Conservation (phyloP, 2,329 filamentous ascomycete genomes). For the Samsoniella hepiali region DNA sequence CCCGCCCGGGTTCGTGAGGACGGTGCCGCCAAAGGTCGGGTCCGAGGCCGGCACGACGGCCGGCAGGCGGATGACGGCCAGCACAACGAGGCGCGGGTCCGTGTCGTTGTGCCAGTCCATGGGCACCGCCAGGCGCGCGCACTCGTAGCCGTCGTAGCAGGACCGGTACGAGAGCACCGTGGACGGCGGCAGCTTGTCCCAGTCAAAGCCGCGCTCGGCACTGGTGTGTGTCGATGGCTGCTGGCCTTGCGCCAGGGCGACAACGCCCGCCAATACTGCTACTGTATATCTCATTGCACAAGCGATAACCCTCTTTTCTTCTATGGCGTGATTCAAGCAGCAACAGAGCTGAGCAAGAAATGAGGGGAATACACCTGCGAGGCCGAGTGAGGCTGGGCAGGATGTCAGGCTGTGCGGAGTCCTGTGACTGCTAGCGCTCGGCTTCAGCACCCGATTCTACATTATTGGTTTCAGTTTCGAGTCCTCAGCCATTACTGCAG, state of each 20-base stretch:
- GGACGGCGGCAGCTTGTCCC: conserved; percentile 29
- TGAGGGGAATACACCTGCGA: background rate
- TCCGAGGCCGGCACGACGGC: conserved; percentile 31
- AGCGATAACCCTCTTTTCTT: background rate
- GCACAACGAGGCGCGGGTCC: conserved; percentile 26
- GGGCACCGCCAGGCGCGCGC: conserved; percentile 36
- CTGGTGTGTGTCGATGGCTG: background rate
- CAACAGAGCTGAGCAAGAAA: background rate
- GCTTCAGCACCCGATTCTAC: conserved; percentile 11
- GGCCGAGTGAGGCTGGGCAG: background rate
- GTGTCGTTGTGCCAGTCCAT: conserved; percentile 32
- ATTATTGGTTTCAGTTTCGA: background rate
- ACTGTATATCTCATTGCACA: background rate
- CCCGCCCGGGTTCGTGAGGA: conserved; percentile 37
- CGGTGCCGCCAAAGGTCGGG: conserved; percentile 33
- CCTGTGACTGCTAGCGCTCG: background rate
- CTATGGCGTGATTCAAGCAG: background rate
- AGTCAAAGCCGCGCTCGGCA: conserved; percentile 26
- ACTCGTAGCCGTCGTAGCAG: conserved; percentile 33
- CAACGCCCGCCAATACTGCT: background rate
- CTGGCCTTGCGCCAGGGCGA: background rate
- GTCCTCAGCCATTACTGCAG: background rate
- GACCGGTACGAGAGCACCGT: conserved; percentile 30
- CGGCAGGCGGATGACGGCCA: conserved; percentile 34
- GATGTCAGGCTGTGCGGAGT: conserved; percentile 2